phyloP scores from a whole-genome alignment of 73 alveolate species.

The Halteria grandinella region DNA sequence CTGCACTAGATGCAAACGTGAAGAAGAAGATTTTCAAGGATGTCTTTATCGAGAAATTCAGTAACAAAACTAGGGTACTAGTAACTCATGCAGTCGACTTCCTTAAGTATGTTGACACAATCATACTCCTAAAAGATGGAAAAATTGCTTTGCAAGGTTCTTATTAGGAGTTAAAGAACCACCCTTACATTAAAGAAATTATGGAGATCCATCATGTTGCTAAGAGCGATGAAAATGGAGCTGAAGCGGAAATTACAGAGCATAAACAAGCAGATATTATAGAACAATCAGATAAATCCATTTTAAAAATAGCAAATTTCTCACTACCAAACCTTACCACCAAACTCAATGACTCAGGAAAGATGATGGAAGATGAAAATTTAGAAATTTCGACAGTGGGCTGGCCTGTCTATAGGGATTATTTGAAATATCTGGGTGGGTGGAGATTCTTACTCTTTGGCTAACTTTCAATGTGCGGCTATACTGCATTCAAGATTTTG shows the following conservation, averaged over 20 bases:
- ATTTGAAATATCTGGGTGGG: slow-evolving; percentile 34
- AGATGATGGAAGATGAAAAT: slow-evolving; percentile 64
- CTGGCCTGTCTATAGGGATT: slow-evolving; percentile 21
- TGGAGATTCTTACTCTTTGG: background rate
- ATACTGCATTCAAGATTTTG: background rate
- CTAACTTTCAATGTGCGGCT: background rate
- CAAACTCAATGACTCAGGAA: background rate
- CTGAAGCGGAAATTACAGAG: background rate
- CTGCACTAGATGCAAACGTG: slow-evolving; percentile 89
- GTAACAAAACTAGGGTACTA: slow-evolving; percentile 82
- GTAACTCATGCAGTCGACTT: slow-evolving; percentile 88
- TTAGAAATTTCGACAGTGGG: slow-evolving; percentile 57
- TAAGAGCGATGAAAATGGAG: background rate
- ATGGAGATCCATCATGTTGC: background rate
- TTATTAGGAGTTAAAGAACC: slow-evolving; percentile 64
- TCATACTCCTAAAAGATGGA: slow-evolving; percentile 77
- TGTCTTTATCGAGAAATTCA: slow-evolving; percentile 68
- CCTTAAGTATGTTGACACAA: slow-evolving; percentile 78
- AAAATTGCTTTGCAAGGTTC: slow-evolving; percentile 66
- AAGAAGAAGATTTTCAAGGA: slow-evolving; percentile 76
- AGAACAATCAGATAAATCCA: background rate
- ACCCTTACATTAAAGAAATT: background rate
- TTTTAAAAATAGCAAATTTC: too few relatives aligned
- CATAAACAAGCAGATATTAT: background rate
- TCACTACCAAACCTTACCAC: background rate